Base-by-base conservation (phyloP, 192 early-diverging fungal species). In the Entomortierella beljakovae region DNA sequence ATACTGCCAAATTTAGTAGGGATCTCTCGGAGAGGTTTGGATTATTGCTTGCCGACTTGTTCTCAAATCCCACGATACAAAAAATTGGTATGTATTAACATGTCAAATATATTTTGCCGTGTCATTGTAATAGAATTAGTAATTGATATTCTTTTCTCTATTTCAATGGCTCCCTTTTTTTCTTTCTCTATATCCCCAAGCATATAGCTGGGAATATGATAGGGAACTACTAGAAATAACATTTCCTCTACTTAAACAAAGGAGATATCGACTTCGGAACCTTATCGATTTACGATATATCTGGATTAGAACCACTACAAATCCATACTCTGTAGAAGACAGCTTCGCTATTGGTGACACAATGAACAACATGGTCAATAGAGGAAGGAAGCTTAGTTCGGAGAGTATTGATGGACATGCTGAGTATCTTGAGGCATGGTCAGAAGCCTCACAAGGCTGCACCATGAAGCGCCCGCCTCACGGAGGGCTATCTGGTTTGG, bases 251-350 rank as follows among this genome's bases (percentile, higher is more conserved):
- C 40, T 60, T 23, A 7, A 3, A 6, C 57, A 25, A 8, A 31
- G 31, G 20, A 23, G 38, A 18, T 42, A 60, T 26, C 26, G 28
- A 7, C 5, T 60, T 5, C 9, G 50, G 28, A 62, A 50, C 37
- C 33, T 62, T 62, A 40, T 62, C 28, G 60, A 62, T 22, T n/a
- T 62, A 15, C 48, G 60, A 1, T 20, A 8, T 22, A 22, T 62
- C 29, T 62, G 60, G 60, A 22, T 50, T 25, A 35, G 23, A 11
- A 33, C 26, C 23, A 15, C 1, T 4, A 50, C n/a, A 6, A 60
- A 60, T 9, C 5, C 5, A 3, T 1, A 51, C 22, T 7, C 10
- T 15, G 2, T 32, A 43, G 22, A 50, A 33, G 28, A 15, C 38
- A 34, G 29, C 29, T n/a, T n/a, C n/a, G n/a, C n/a, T n/a, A n/a